Evolutionary conservation across 1,284 basidiomycete species (phyloP), one percentile per base, ranked within the genome.

Genomic region (Ceratobasidium theobromae): DNA sequence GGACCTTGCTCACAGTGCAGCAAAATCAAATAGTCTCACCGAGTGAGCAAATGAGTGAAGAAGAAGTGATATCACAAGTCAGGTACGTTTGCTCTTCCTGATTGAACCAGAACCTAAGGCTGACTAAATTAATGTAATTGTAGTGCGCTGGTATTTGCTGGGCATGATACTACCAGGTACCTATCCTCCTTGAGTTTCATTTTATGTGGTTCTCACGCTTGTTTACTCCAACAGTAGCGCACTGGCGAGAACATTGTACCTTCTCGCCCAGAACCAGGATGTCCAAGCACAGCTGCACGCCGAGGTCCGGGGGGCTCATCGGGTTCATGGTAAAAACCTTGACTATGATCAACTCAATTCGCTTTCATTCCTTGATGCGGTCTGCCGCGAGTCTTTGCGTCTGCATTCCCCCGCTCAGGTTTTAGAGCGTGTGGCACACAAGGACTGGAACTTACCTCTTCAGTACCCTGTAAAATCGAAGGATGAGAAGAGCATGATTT

Each of bases 291-390:
- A 21, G 45, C 4, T 48, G 14, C 45, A 23, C 21, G 23, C 21
- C 12, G 45, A 48, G 14, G 45, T 48, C 14, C 11, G 23, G 23
- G 45, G 27, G 27, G 45, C 45, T 4, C 45, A 48, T 25, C 3
- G 45, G 4, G 11, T 48, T 23, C 14, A 48, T 14, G 45, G 45
- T 4, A 48, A 25, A 21, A 14, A 25, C 45, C 45, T 48, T 21
- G 45, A 48, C 45, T 48, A 48, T 25, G 45, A 48, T 23, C 45
- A 48, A 27, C n/a, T 48, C 45, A 48, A 48, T 23, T 48, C 45
- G 14, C 23, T 48, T 2, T 11, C 3, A 3, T 48, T 4, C 14
- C 45, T 48, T 4, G 45, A 48, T 14, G 45, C 45, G 3, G 45
- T 48, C 45, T 48, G 45, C 21, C 45, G 45, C 21, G 45, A 48